A percentile compares a stretch with the other conserved stretches of the same genome.
Conservation (phyloP, 768 basidiomycete species). For the Nidula microcarpa region DNA sequence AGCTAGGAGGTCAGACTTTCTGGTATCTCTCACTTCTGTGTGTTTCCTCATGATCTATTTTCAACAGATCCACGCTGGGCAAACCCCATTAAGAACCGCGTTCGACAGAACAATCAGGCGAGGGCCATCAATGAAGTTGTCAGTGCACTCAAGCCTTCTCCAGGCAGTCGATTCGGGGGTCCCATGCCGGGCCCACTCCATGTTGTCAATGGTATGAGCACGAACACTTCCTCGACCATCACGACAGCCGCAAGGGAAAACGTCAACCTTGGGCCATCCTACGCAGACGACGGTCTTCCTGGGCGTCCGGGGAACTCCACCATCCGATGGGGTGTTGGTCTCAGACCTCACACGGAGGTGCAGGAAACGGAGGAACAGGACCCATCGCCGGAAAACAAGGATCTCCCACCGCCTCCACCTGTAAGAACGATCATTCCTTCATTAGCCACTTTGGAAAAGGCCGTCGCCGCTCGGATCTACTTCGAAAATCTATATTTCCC, state of each 20-base stretch:
- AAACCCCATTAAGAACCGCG: constrained; percentile 77
- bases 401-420: constrained; percentile 31
- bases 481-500: constrained; percentile 91
- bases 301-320: constrained; percentile 60
- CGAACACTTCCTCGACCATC: constrained; percentile 64
- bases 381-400: constrained; percentile 19
- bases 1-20: constrained; percentile 69
- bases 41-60: constrained; percentile 13
- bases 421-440: constrained; percentile 76
- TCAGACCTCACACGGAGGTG: constrained; percentile 64
- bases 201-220: constrained; percentile 78
- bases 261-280: constrained; percentile 29
- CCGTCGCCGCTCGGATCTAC: constrained; percentile 88
- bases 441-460: constrained; percentile 88
- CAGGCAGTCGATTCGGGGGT: constrained; percentile 37
- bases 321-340: constrained; percentile 55
- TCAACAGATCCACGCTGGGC: constrained; percentile 83
- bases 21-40: constrained; percentile 8
- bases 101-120: constrained; percentile 64
- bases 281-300: constrained; percentile 46
- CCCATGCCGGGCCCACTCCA: constrained; percentile 53
- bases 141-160: constrained; percentile 61
- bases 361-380: constrained; percentile 54
- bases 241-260: constrained; percentile 78
- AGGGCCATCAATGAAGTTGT: constrained; percentile 77